Evolutionary conservation across 306 rosid species (phyloP), one percentile per base, ranked within the genome.

Genomic region (Inga oerstediana): DNA sequence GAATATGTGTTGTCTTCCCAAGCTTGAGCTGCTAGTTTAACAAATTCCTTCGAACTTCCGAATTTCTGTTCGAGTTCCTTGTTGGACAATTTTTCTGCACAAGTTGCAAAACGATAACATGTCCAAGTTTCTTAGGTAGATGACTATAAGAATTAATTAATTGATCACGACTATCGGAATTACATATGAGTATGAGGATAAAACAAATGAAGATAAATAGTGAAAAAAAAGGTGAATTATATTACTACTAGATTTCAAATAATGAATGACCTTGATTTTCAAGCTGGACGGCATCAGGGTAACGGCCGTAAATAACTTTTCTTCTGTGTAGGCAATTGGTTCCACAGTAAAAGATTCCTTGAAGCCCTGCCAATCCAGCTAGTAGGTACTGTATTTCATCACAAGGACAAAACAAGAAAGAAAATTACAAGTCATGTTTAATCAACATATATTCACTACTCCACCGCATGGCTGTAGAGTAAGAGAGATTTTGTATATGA

Each of bases 241-340:
- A 39, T 39, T 39, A 13, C 10, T 17, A 56, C 10, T 56, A 58
- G 64, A 20, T 32, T 61, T 22, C 5, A 62, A 62, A 24, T 11
- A 30, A 24, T 15, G 14, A 39, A 46, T 8, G 48, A 84, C 90
- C 88, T 84, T 84, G 77, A 41, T 7, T 78, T 19, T 73, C 27
- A 80, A 19, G 71, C 48, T 14, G 27, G 17, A 66, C n/a, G 14
- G 52, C 17, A 19, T 54, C 1, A 7, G 93, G 91, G 14, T 74
- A 79, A 22, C 86, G 58, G 19, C 92, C 97, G 35, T 91, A 93
- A 16, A 93, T 85, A 45, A 88, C 85, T 83, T 87, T 89, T 72
- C 92, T 84, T 84, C 91, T 83, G 34, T 88, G 92, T 15, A 91
- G 7, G 68, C 92, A 89, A 43, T 84, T 82, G 27, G 93, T 89